phyloP scores from a whole-genome alignment of 1,139 yeast genomes.

The Protomyces inouyei region DNA sequence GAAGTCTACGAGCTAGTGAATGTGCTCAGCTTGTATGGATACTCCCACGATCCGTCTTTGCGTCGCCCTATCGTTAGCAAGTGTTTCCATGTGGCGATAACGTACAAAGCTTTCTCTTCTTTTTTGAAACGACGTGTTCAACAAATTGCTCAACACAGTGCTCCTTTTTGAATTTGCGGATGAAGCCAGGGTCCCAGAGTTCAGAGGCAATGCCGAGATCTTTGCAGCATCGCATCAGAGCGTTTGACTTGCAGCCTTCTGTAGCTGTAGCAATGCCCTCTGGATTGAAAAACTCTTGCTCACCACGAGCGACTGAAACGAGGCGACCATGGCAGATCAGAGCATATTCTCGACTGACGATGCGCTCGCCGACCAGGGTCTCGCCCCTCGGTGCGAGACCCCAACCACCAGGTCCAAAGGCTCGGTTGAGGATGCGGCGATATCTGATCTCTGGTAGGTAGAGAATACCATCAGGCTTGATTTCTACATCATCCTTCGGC shows the following conservation, averaged over 20 bases:
- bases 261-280: slow-evolving; percentile 90
- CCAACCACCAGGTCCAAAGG: slow-evolving; percentile 99
- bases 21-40: slow-evolving; percentile 58
- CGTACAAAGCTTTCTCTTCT: slow-evolving; percentile 84
- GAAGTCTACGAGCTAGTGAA: slow-evolving; percentile 8
- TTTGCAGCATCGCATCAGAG: slow-evolving; percentile 95
- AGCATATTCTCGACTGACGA: slow-evolving; percentile 84
- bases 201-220: slow-evolving; percentile 96
- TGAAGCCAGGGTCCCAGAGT: slow-evolving; percentile 92
- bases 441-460: slow-evolving; percentile 93
- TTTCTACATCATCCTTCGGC: slow-evolving; percentile 69
- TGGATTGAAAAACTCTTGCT: slow-evolving; percentile 84
- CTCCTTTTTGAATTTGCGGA: slow-evolving; percentile 68
- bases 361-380: slow-evolving; percentile 59
- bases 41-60: slow-evolving; percentile 65
- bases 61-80: slow-evolving; percentile 55
- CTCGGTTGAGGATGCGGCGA: slow-evolving; percentile 75
- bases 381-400: slow-evolving; percentile 93
- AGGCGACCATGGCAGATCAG: slow-evolving; percentile 78
- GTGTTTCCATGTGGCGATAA: slow-evolving; percentile 33
- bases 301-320: slow-evolving; percentile 91
- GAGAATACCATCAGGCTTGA: slow-evolving; percentile 89
- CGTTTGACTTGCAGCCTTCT: slow-evolving; percentile 95
- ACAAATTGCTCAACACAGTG: slow-evolving; percentile 80
- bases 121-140: slow-evolving; percentile 74